A percentile compares a stretch with the other conserved stretches of the same genome.
These are phyloP conservation scores for Leonotis leonurus DNA, from an alignment of 257 asterid genomes.

Conservation along the genomic window DNA sequence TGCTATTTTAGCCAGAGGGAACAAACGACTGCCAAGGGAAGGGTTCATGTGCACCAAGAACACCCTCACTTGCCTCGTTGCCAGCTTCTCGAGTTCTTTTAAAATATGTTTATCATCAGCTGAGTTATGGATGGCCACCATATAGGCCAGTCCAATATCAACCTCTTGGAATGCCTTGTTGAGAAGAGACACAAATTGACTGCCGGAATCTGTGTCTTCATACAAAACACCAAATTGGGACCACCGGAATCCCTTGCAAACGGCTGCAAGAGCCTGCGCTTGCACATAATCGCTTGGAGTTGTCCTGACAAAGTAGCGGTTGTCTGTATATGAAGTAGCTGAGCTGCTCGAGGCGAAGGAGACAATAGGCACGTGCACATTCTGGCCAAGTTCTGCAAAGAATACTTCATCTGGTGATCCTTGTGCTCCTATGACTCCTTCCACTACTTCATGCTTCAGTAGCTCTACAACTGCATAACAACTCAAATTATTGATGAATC, in stretches of 20 bases:
- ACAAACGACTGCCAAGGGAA: slow-evolving; percentile 28
- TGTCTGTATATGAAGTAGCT: background rate
- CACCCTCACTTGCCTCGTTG: slow-evolving; percentile 30
- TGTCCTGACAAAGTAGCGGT: slow-evolving; percentile 24
- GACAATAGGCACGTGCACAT: slow-evolving; percentile 35
- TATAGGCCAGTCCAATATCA: slow-evolving; percentile 20
- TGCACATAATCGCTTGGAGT: slow-evolving; percentile 28
- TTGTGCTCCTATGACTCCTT: slow-evolving; percentile 44
- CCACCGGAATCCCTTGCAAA: slow-evolving; percentile 44
- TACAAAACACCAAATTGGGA: slow-evolving; percentile 31
- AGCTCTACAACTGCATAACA: slow-evolving; percentile 36
- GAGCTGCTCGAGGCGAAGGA: slow-evolving; percentile 27
- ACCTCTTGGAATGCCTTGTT: slow-evolving; percentile 32
- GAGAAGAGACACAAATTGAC: slow-evolving; percentile 32
- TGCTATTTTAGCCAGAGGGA: slow-evolving; percentile 30
- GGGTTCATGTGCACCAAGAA: slow-evolving; percentile 48
- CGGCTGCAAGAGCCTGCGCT: slow-evolving; percentile 40
- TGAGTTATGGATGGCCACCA: slow-evolving; percentile 28
- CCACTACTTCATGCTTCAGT: slow-evolving; percentile 38
- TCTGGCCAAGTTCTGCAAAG: slow-evolving; percentile 36
- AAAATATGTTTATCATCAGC: slow-evolving; percentile 17
- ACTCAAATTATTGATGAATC: background rate
- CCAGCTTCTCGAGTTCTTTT: slow-evolving; percentile 22
- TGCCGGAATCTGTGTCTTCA: slow-evolving; percentile 45
- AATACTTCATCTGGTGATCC: slow-evolving; percentile 26